These are phyloP conservation scores for Tephrocybe rancida DNA, from an alignment of 768 basidiomycete species.

Conservation along the genomic window DNA sequence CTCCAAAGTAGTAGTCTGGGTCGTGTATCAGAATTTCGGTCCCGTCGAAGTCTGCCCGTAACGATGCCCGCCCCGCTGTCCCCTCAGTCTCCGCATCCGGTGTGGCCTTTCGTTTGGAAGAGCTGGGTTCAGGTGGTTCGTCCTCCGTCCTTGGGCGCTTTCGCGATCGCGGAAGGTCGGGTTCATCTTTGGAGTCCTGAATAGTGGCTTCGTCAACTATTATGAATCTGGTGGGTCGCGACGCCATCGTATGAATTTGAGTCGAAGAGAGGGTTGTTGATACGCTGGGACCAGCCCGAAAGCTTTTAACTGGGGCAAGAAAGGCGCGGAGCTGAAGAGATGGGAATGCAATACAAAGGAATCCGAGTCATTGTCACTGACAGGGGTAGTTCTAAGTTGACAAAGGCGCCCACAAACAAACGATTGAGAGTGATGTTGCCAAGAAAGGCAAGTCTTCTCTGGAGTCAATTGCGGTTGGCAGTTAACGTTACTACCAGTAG, in stretches of 20 bases:
- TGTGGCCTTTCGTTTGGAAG: not conserved
- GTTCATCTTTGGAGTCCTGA: conserved; percentile 30
- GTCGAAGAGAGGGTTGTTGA: conserved; percentile 1
- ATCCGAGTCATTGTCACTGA: no score
- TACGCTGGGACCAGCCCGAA: not conserved
- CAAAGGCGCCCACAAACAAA: not conserved
- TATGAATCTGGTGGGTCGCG: conserved; percentile 27
- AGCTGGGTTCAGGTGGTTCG: conserved; percentile 10
- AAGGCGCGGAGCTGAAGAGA: not conserved
- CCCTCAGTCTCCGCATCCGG: not conserved
- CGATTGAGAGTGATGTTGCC: not conserved
- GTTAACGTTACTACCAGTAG: no score
- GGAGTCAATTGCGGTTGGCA: no score
- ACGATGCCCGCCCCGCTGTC: not conserved
- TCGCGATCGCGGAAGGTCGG: conserved; percentile 22
- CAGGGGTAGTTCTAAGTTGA: no score
- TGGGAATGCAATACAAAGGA: not conserved
- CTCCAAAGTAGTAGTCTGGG: conserved; percentile 37
- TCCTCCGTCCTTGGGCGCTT: conserved; percentile 31
- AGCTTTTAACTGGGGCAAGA: not conserved
- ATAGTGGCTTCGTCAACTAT: conserved; percentile 35
- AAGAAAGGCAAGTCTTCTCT: no score
- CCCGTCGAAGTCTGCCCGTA: conserved; percentile 23
- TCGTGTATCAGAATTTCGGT: conserved; percentile 26
- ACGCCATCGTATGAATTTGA: not conserved